Evolutionary conservation across 1,139 yeast species (phyloP), one percentile per base, ranked within the genome.

Genomic region (Pichia kudriavzevii): DNA sequence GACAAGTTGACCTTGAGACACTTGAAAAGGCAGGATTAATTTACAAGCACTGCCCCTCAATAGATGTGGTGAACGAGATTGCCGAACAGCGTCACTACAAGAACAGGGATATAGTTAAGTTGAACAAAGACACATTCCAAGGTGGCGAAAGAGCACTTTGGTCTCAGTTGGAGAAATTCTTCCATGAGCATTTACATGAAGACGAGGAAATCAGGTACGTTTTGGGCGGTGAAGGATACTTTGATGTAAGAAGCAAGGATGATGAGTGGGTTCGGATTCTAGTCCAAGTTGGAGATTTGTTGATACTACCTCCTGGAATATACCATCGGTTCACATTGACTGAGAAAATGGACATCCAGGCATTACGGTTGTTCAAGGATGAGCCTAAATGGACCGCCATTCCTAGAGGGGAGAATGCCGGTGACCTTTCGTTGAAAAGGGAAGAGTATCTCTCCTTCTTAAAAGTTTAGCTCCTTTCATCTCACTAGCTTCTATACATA

Each of bases 331-430:
- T 88, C 59, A 85, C 96, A 1, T 66, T 88, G 47, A 70, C 87
- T 6, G 37, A 36, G 19, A 55, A 62, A 38, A 75, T 79, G 54
- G 70, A 70, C 47, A 79, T 88, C 47, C 71, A 72, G 45, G 95
- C 97, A 6, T 59, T 83, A 53, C 67, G 98, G 45, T 64, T 91
- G 48, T 91, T 91, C 64, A 78, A 85, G 59, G 95, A 87, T 49
- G 95, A 88, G 60, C 97, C 97, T 22, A 87, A 85, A 56, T 91
- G 98, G 97, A 75, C 82, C 38, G 95, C 97, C 8, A 72, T 84
- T 51, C 75, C 78, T 55, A 71, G 95, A 45, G 40, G 42, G 10
- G 39, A 43, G 3, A 19, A 28, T 12, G 72, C 66, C 13, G 69
- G 69, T n/a, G 50, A 48, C n/a, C n/a, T n/a, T n/a, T n/a, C n/a